Percentiles rank a stretch among this genome's conserved stretches.
Evolutionary conservation across 352 stramenopile species (phyloP).

Genomic region (Peronosclerospora sorghi): DNA sequence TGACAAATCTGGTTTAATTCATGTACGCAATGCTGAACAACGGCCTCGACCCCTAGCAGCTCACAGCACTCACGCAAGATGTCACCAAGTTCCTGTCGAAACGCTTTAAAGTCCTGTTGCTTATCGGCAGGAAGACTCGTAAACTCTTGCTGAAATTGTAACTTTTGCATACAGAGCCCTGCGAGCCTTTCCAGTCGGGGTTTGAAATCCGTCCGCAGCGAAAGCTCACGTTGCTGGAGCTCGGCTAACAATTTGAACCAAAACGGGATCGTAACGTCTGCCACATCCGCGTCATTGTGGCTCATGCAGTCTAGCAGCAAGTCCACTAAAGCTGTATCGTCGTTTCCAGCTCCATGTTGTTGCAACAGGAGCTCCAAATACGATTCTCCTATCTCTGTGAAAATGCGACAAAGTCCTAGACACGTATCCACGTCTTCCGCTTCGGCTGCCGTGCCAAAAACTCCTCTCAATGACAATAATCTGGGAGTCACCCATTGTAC

Average conservation of each 20-base stretch:
- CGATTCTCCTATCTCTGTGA: constrained; percentile 84
- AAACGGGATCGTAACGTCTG: constrained; percentile 78
- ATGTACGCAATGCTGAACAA: constrained; percentile 71
- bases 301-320: constrained; percentile 84
- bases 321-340: constrained; percentile 61
- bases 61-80: constrained; percentile 74
- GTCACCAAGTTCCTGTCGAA: constrained; percentile 68
- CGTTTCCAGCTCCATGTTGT: constrained; percentile 18
- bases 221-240: constrained; percentile 18
- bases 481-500: constrained; percentile 73
- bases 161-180: constrained; percentile 67
- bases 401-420: constrained; percentile 75
- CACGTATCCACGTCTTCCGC: constrained; percentile 70
- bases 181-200: constrained; percentile 46
- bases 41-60: constrained; percentile 50
- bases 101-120: constrained; percentile 73
- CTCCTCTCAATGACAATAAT: constrained; percentile 46
- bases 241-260: constrained; percentile 63
- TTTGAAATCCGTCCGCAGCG: constrained; percentile 32
- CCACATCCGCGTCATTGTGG: constrained; percentile 66
- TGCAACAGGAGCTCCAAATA: constrained; percentile 73
- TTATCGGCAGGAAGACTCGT: constrained; percentile 49
- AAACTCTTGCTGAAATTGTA: constrained; percentile 71
- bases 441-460: constrained; percentile 37
- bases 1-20: constrained; percentile 62